A percentile compares a stretch with the other conserved stretches of the same genome.
Conservation (phyloP, 1,284 basidiomycete species). For the Veloporphyrellus conicus region DNA sequence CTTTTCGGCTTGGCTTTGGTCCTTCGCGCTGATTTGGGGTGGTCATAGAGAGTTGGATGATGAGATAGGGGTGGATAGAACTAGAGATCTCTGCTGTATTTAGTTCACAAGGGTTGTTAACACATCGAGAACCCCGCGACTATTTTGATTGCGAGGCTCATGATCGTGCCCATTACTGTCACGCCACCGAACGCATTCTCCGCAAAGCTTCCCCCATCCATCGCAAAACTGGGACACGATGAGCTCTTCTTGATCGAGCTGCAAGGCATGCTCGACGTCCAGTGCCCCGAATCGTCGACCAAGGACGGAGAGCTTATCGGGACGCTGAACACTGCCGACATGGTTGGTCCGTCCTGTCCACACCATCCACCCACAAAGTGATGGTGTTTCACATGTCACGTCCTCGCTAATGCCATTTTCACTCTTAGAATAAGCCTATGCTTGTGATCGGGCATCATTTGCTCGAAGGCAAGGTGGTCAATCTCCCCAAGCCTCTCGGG, state of each 20-base stretch:
- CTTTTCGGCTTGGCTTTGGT: too few species aligned
- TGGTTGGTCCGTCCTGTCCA: conserved; percentile 31
- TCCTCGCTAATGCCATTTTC: conserved; percentile 8
- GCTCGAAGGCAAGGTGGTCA: conserved; percentile 81
- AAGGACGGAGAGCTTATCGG: conserved; percentile 63
- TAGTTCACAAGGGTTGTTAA: too few species aligned
- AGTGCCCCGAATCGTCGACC: conserved; percentile 43
- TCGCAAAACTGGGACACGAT: conserved; percentile 64
- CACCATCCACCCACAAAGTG: background rate
- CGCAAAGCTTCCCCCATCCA: conserved; percentile 49
- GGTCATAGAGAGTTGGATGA: too few species aligned
- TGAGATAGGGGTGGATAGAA: too few species aligned
- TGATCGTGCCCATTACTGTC: conserved; percentile 54
- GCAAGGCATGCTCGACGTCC: conserved; percentile 67
- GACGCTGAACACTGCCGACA: conserved; percentile 52
- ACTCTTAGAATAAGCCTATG: conserved; percentile 69
- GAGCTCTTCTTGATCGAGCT: conserved; percentile 72
- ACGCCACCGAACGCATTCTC: conserved; percentile 29
- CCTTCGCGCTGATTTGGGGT: too few species aligned
- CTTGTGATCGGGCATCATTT: conserved; percentile 83
- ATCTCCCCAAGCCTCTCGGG: conserved; percentile 73
- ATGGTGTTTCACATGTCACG: background rate
- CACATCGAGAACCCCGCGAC: too few species aligned
- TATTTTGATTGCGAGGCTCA: conserved; percentile 23
- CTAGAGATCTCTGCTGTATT: too few species aligned